Evolutionary conservation across 1,284 basidiomycete species (phyloP).

Genomic region (Ustilago curta): DNA sequence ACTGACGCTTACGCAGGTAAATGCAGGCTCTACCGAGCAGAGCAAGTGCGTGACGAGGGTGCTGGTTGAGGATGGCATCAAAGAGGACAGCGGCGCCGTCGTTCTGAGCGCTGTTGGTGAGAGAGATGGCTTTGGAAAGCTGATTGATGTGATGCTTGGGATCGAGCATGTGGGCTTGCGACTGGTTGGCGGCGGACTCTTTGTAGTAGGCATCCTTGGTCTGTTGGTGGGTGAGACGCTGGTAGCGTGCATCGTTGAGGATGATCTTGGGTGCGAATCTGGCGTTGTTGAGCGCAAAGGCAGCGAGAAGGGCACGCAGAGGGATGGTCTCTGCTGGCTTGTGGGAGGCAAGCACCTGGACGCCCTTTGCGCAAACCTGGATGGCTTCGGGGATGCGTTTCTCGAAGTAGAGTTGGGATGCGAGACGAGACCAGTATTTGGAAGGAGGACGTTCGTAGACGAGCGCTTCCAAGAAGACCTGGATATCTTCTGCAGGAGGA

Average conservation of each 20-base stretch:
- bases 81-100: constrained; percentile 48
- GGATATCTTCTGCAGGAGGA: constrained; percentile 57
- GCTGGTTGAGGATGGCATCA: constrained; percentile 52
- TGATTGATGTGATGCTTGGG: constrained; percentile 53
- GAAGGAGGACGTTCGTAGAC: constrained; percentile 56
- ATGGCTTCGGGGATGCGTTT: constrained; percentile 52
- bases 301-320: constrained; percentile 55
- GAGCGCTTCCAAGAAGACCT: constrained; percentile 61
- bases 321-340: constrained; percentile 53
- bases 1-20: constrained; percentile 60
- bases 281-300: constrained; percentile 52
- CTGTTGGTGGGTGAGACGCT: constrained; percentile 45
- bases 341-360: constrained; percentile 48
- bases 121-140: constrained; percentile 50
- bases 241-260: constrained; percentile 60
- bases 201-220: constrained; percentile 54
- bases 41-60: constrained; percentile 57
- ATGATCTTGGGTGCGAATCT: constrained; percentile 60
- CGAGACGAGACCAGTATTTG: constrained; percentile 61
- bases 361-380: constrained; percentile 50
- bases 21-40: constrained; percentile 65
- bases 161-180: constrained; percentile 43
- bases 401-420: constrained; percentile 55
- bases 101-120: constrained; percentile 54
- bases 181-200: constrained; percentile 30